Evolutionary conservation across 225 moss, liverwort and hornwort genomes (phyloP).

Genomic region (Pseudoscleropodium purum): DNA sequence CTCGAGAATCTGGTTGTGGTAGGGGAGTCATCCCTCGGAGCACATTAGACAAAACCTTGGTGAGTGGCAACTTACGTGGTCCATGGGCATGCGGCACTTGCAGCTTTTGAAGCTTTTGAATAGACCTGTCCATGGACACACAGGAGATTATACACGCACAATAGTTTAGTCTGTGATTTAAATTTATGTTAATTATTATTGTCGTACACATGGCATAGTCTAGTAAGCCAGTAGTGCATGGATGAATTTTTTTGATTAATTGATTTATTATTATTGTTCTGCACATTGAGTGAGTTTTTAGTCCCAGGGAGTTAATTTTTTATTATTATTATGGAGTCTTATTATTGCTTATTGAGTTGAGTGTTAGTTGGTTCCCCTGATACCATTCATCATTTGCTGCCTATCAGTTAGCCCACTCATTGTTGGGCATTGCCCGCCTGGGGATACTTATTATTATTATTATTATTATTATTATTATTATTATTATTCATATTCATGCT

Average conservation of each 20-base stretch:
- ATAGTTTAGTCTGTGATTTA: neutral
- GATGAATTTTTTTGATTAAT: neutral
- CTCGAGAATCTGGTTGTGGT: rapidly evolving
- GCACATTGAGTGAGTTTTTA: neutral
- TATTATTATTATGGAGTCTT: neutral
- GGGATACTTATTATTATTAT: neutral
- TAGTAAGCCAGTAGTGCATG: neutral
- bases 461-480: neutral
- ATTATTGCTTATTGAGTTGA: neutral
- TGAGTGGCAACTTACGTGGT: neutral
- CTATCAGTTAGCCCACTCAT: constrained; percentile 11
- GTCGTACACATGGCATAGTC: neutral
- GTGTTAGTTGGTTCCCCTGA: neutral
- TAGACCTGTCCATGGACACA: neutral
- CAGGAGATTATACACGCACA: neutral
- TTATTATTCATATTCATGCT: neutral
- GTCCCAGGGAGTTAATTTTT: neutral
- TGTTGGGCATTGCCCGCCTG: neutral
- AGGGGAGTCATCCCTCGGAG: neutral
- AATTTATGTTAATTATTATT: neutral
- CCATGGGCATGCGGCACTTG: neutral
- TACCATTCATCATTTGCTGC: neutral
- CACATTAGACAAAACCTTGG: neutral
- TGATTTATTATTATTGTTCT: neutral
- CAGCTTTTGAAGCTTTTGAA: neutral